Base-by-base conservation (phyloP, 164 flowering plant genomes). In the Kalanchoe fedtschenkoi region DNA sequence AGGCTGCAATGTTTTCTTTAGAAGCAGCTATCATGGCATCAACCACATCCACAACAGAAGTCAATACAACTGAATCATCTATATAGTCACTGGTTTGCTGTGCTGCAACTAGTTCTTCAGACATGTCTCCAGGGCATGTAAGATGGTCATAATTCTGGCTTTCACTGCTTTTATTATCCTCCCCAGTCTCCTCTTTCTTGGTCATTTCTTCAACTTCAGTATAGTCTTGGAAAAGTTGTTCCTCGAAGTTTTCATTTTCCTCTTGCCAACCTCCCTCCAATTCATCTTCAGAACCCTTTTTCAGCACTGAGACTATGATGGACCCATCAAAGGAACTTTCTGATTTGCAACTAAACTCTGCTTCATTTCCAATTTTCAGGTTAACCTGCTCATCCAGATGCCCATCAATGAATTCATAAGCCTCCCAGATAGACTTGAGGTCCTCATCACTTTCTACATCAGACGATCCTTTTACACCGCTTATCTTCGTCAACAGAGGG, bases 191-290 rank as follows among this genome's bases (percentile, higher is more conserved):
- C 16, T 57, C 26, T 60, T 15, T 8, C 10, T 15, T 39, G 15
- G 43, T 8, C 15, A 8, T 15, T 21, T 29, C 5, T 56, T 33
- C 59, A 29, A 11, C 59, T 56, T 29, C 34, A 30, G 34, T 11
- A 29, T 15, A 15, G 13, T 56, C 14, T 5, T 15, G 6, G 15
- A 39, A 8, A 8, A 39, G 8, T 15, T 8, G 10, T 39, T 39
- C 43, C 4, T 41, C 67, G 29, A 63, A 66, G 53, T 39, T 41
- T 35, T 62, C 43, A 63, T 61, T 62, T 44, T 72, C 74, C 34
- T 73, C 74, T 65, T 68, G 70, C 37, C 30, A 53, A 15, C 39
- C 65, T 28, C 53, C 67, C 58, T 68, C 60, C 41, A 61, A 53
- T 1, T 21, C 58, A 34, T 60, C 71, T 37, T 65, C 74, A 30